Percentiles rank a stretch among this genome's conserved stretches.
These are phyloP conservation scores for Cynanchum wilfordii DNA, from an alignment of 257 asterid species.

Conservation along the genomic window DNA sequence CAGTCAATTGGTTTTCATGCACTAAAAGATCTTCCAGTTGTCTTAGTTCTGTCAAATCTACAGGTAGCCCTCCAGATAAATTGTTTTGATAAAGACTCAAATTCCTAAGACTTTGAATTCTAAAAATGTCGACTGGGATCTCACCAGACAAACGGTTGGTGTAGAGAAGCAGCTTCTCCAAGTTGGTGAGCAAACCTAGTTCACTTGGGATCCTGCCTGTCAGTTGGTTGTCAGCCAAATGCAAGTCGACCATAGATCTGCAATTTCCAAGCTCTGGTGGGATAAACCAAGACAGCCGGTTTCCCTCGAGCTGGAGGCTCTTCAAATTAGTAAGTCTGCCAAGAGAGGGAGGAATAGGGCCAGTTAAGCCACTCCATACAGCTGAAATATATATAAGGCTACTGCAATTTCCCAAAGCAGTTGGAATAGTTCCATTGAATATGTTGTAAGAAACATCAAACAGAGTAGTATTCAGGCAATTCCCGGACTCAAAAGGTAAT, in stretches of 20 bases:
- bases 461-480: constrained; percentile 31
- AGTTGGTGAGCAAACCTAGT: constrained; percentile 46
- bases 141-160: constrained; percentile 64
- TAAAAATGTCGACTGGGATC: constrained; percentile 60
- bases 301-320: constrained; percentile 49
- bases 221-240: constrained; percentile 43
- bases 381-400: constrained; percentile 43
- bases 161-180: constrained; percentile 41
- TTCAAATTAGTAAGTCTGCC: constrained; percentile 47
- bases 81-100: constrained; percentile 53
- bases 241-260: constrained; percentile 47
- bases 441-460: constrained; percentile 48
- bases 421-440: constrained; percentile 56
- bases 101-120: constrained; percentile 50
- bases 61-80: constrained; percentile 70
- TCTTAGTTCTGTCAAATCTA: constrained; percentile 52
- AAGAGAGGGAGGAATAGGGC: constrained; percentile 61
- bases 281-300: constrained; percentile 59
- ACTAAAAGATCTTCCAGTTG: constrained; percentile 46
- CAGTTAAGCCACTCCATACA: constrained; percentile 46
- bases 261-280: constrained; percentile 76
- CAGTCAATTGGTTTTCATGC: constrained; percentile 55
- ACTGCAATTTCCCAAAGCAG: constrained; percentile 57
- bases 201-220: constrained; percentile 61
- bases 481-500: constrained; percentile 43